Conservation (phyloP, 176 grass and related monocot genomes). For the Thalia dealbata region DNA sequence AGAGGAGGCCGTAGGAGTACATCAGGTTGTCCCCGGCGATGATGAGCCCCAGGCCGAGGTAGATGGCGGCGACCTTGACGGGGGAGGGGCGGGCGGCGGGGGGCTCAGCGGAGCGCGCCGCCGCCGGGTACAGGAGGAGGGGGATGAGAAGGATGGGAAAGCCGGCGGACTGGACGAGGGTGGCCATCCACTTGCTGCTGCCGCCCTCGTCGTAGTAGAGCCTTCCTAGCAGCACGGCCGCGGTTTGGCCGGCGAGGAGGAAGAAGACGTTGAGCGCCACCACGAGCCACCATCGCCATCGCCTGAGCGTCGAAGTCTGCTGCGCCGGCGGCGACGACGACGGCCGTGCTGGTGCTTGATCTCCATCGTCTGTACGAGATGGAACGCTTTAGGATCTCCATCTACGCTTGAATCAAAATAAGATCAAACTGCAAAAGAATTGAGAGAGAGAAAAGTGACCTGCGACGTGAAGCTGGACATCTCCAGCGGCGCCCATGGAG, state of each 20-base stretch:
- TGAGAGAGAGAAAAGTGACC: background rate
- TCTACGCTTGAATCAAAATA: background rate
- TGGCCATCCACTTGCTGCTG: constrained; percentile 24
- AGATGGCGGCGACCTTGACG: constrained; percentile 29
- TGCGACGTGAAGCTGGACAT: background rate
- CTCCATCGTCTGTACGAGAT: background rate
- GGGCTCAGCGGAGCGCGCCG: constrained; percentile 15
- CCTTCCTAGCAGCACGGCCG: background rate
- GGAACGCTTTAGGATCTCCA: background rate
- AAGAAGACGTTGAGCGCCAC: constrained; percentile 16
- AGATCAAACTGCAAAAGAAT: background rate
- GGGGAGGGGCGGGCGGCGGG: constrained; percentile 11
- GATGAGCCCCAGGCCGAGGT: constrained; percentile 39
- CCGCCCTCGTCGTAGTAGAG: constrained; percentile 19
- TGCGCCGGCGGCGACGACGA: background rate
- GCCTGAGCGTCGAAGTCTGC: background rate
- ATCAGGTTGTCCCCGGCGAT: constrained; percentile 45
- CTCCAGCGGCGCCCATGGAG: background rate
- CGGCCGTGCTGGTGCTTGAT: background rate
- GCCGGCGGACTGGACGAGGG: constrained; percentile 14
- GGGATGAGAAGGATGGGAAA: constrained; percentile 15
- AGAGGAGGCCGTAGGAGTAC: constrained; percentile 63
- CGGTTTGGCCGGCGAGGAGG: constrained; percentile 22
- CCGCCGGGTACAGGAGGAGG: constrained; percentile 2
- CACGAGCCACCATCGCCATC: constrained; percentile 19